phyloP scores from a whole-genome alignment of 805 yeast species.

The Candida quercuum region DNA sequence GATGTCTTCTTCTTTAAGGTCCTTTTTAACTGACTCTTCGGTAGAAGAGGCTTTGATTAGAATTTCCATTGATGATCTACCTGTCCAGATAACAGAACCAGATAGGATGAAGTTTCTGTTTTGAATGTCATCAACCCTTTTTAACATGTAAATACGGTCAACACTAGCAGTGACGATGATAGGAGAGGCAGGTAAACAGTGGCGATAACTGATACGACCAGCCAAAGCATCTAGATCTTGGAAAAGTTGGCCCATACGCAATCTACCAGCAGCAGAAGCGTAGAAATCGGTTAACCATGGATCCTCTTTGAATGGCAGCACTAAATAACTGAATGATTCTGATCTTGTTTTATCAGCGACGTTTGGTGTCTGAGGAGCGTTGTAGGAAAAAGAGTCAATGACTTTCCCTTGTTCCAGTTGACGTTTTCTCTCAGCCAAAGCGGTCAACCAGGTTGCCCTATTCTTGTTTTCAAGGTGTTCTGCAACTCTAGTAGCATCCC shows the following conservation, averaged over 20 bases:
- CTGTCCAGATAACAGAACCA: conserved; percentile 94
- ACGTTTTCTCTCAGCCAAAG: conserved; percentile 66
- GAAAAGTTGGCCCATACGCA: conserved; percentile 87
- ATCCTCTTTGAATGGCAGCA: conserved; percentile 82
- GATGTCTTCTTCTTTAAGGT: conserved; percentile 51
- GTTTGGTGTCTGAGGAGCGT: conserved; percentile 63
- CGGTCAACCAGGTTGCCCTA: conserved; percentile 80
- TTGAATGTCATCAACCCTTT: conserved; percentile 72
- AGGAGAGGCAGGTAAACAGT: conserved; percentile 93
- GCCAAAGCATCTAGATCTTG: conserved; percentile 94
- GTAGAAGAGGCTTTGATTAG: conserved; percentile 83
- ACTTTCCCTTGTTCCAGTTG: conserved; percentile 70
- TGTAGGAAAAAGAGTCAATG: conserved; percentile 65
- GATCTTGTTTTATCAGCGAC: conserved; percentile 68
- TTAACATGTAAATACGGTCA: conserved; percentile 83
- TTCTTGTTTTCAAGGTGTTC: conserved; percentile 24
- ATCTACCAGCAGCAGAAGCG: conserved; percentile 85
- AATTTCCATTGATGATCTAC: conserved; percentile 93
- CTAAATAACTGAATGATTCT: conserved; percentile 69
- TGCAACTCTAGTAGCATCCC: conserved; percentile 42
- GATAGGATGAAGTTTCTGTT: conserved; percentile 75
- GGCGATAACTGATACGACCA: conserved; percentile 88
- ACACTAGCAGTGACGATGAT: conserved; percentile 94
- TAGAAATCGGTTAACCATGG: conserved; percentile 79
- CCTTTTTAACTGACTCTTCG: conserved; percentile 46